These are phyloP conservation scores for Nothomitra cinnamomea DNA, from an alignment of 2,329 filamentous ascomycete genomes.

Conservation along the genomic window DNA sequence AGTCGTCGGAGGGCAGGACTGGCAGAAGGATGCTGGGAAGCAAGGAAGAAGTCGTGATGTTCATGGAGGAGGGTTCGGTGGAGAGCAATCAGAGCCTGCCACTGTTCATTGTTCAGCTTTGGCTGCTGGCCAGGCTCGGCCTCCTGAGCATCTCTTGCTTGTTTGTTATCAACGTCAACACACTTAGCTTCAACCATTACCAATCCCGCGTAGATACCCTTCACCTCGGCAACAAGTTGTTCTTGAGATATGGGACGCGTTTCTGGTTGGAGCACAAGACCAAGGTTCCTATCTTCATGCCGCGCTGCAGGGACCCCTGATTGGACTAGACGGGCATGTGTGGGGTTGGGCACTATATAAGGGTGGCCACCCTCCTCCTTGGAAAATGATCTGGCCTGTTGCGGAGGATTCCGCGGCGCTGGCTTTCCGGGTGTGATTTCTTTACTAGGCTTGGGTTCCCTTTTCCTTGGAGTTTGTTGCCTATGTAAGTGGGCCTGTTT, in stretches of 20 bases:
- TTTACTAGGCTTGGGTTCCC: too few species aligned
- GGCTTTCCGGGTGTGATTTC: too few species aligned
- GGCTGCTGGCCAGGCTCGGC: constrained; percentile 26
- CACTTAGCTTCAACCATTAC: constrained; percentile 79
- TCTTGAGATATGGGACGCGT: constrained; percentile 58
- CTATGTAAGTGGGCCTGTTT: neutral
- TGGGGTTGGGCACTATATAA: neutral
- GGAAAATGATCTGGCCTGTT: neutral
- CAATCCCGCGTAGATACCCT: constrained; percentile 65
- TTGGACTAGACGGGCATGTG: neutral
- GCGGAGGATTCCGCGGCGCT: too few species aligned
- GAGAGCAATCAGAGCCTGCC: constrained; percentile 66
- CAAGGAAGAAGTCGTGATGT: constrained; percentile 74
- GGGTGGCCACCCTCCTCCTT: neutral
- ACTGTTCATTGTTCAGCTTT: constrained; percentile 47
- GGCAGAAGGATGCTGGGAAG: constrained; percentile 70
- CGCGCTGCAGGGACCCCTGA: neutral
- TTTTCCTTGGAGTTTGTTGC: neutral
- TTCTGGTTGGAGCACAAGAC: constrained; percentile 34
- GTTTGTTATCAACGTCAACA: constrained; percentile 60
- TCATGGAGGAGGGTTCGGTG: constrained; percentile 70
- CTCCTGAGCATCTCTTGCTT: constrained; percentile 34
- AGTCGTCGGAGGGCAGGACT: constrained; percentile 48
- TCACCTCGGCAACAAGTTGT: constrained; percentile 65
- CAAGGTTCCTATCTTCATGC: constrained; percentile 1